A percentile compares a stretch with the other conserved stretches of the same genome.
Conservation (phyloP, 2,329 filamentous ascomycete species). For the Coniochaeta sp. region DNA sequence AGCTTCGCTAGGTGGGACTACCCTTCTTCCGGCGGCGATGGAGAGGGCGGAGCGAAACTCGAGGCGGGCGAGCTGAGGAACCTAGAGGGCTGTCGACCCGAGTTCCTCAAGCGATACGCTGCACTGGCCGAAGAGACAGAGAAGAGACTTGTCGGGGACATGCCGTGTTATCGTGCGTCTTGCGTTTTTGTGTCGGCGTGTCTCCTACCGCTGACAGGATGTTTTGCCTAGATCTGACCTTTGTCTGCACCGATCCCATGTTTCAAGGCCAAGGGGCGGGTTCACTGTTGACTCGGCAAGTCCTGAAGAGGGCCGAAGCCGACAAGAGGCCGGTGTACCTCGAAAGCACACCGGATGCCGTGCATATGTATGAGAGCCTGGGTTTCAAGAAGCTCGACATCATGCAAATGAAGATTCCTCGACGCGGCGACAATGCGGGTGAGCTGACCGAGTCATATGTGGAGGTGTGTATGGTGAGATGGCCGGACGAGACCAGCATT, state of each 20-base stretch:
- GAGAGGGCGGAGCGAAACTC: constrained; percentile 13
- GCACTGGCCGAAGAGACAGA: constrained; percentile 21
- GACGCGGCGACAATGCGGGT: constrained; percentile 2
- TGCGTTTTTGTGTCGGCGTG: background rate
- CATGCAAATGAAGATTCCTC: constrained; percentile 28
- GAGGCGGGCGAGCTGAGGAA: constrained; percentile 12
- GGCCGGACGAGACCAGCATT: constrained; percentile 3
- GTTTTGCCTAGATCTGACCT: constrained; percentile 24
- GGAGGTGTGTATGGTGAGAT: constrained; percentile 23
- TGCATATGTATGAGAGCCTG: constrained; percentile 27
- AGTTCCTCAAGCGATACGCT: constrained; percentile 27
- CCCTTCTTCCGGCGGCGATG: constrained; percentile 7
- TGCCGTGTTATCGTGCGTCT: constrained; percentile 29
- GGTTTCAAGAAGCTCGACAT: constrained; percentile 24
- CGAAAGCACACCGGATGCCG: constrained; percentile 29
- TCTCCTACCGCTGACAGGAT: constrained; percentile 4
- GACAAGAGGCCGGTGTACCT: constrained; percentile 27
- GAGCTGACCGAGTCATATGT: constrained; percentile 17
- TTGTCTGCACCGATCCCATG: constrained; percentile 29
- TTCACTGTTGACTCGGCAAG: constrained; percentile 21
- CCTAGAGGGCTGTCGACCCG: constrained; percentile 19
- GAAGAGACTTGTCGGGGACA: constrained; percentile 19
- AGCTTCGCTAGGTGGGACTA: constrained; percentile 30
- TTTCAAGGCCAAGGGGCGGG: constrained; percentile 28
- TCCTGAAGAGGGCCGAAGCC: constrained; percentile 23